Evolutionary conservation across 805 yeast genomes (phyloP).

Genomic region (Ogataea saltuana): DNA sequence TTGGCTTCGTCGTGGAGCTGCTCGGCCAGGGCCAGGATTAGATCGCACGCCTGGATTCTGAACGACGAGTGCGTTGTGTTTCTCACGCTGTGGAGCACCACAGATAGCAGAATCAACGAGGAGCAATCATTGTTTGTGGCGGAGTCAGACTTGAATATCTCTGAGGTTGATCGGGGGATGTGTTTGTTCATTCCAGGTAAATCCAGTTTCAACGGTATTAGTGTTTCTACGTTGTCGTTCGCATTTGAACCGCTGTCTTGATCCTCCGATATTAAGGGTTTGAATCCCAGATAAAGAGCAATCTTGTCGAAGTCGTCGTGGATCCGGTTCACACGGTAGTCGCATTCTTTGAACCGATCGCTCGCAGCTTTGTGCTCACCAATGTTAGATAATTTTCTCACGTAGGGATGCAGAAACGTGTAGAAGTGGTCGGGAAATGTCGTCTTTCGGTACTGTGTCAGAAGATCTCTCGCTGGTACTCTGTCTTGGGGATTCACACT

Average conservation of each 20-base stretch:
- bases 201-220: conserved; percentile 45
- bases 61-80: conserved; percentile 61
- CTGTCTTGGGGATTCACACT: conserved; percentile 62
- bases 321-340: conserved; percentile 58
- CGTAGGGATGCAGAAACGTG: conserved; percentile 67
- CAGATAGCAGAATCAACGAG: conserved; percentile 56
- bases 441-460: conserved; percentile 48
- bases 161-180: conserved; percentile 40
- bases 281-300: conserved; percentile 41
- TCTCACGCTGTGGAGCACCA: conserved; percentile 60
- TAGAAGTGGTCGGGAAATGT: conserved; percentile 72
- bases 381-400: conserved; percentile 41
- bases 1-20: conserved; percentile 79
- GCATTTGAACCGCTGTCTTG: conserved; percentile 6
- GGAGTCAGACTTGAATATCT: conserved; percentile 21
- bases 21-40: conserved; percentile 75
- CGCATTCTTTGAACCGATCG: conserved; percentile 45
- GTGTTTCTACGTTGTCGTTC: conserved; percentile 15
- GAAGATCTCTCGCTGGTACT: conserved; percentile 51
- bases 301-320: conserved; percentile 58
- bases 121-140: conserved; percentile 41
- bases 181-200: conserved; percentile 56
- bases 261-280: conserved; percentile 25
- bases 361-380: conserved; percentile 6
- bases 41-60: conserved; percentile 69